Evolutionary conservation across 192 early-diverging fungal species (phyloP).

Genomic region (Cladochytrium replicatum): DNA sequence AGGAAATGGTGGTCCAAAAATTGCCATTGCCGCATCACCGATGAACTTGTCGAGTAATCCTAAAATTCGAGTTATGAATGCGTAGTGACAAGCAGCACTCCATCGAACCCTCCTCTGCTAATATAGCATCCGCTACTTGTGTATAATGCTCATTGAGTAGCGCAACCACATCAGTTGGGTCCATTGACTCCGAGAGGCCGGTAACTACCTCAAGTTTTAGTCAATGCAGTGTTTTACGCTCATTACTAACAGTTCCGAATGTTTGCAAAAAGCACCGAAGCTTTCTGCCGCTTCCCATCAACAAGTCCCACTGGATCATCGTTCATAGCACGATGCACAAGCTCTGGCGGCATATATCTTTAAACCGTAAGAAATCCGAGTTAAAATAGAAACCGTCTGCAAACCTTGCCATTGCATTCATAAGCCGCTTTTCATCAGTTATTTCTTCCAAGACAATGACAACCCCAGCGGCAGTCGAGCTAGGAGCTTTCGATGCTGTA

Average conservation of each 20-base stretch:
- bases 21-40: constrained; percentile 10
- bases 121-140: constrained; percentile 3
- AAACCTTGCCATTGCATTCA: constrained; percentile 10
- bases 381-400: neutral
- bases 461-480: constrained; percentile 3
- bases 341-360: constrained; percentile 13
- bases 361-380: neutral
- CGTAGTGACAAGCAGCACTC: neutral
- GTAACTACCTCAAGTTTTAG: neutral
- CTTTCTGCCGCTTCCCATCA: constrained; percentile 10
- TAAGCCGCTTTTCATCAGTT: constrained; percentile 11
- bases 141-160: constrained; percentile 11
- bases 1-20: constrained; percentile 24
- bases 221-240: neutral
- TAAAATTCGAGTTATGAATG: neutral
- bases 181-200: neutral
- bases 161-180: constrained; percentile 5
- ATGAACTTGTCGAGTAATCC: constrained; percentile 12
- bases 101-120: constrained; percentile 2
- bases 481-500: neutral
- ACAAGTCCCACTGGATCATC: constrained; percentile 7
- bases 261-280: constrained; percentile 14
- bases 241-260: constrained; percentile 23
- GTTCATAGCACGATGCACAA: constrained; percentile 15
- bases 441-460: constrained; percentile 21